Base-by-base conservation (phyloP, 257 asterid genomes). In the Orobanche coerulescens region DNA sequence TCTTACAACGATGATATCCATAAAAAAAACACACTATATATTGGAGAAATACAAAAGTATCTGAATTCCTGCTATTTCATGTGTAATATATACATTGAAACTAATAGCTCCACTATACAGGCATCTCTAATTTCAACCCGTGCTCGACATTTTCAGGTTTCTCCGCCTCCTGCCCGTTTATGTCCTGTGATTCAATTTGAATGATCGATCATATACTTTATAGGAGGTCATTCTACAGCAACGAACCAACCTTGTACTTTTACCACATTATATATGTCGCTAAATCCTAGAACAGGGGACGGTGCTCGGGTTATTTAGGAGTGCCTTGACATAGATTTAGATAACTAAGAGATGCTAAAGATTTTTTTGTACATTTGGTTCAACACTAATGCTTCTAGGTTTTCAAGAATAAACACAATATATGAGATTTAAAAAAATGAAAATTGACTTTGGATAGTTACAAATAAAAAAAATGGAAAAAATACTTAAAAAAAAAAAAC, bases 11-110 rank as follows among this genome's bases (percentile, higher is more conserved):
- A 66, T 16, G 19, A 19, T 47, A 16, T 16, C 53, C 22, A 53
- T 22, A 56, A 10, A 43, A 42, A 34, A 7, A 33, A 10, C 49
- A 65, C 9, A 48, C 40, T 69, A 71, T 59, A 66, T 70, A 70
- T 73, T 44, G 13, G 30, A 19, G 12, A 36, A 50, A 61, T 76
- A 72, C 11, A 59, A 65, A 83, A 47, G 73, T 76, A 83, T 72
- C 47, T 36, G 16, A 46, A 46, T 55, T 67, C 67, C 58, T 67
- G 36, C 58, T 55, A 58, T 40, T 61, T 39, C 61, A 49, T 36
- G 47, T 64, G 73, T 64, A 72, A 26, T 88, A 78, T 85, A 53
- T 81, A 80, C 84, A 82, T 13, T 8, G 28, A 25, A 37, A n/a
- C n/a, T 15, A 18, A 19, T 4, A 65, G 15, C 64, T 63, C 51